A percentile compares a stretch with the other conserved stretches of the same genome.
Conservation (phyloP, 495 filamentous ascomycete genomes). For the Aspergillus bridgeri region DNA sequence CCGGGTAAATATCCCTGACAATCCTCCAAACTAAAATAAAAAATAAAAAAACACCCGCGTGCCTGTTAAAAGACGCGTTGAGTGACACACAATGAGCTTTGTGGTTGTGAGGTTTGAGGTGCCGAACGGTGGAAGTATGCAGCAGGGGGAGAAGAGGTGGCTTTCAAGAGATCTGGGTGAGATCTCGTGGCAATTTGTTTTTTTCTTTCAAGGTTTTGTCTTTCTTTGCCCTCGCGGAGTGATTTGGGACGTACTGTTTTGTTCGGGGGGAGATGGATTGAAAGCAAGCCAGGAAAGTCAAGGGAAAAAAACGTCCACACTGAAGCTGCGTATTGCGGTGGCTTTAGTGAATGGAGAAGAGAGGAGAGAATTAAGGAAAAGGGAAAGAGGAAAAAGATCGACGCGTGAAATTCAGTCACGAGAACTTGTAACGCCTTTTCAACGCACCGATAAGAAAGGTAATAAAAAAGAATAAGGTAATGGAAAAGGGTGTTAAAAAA, state of each 20-base stretch:
- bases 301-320: not conserved
- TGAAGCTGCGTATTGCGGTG: not conserved
- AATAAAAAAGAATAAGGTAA: slow-evolving; percentile 1
- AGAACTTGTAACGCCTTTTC: not conserved
- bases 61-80: slow-evolving; percentile 27
- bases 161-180: slow-evolving; percentile 11
- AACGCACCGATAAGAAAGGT: slow-evolving; percentile 3
- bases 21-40: slow-evolving; percentile 24
- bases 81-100: slow-evolving; percentile 28
- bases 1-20: slow-evolving; percentile 21
- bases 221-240: slow-evolving; percentile 1
- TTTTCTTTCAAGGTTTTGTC: slow-evolving; percentile 1
- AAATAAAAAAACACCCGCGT: slow-evolving; percentile 20
- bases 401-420: slow-evolving; percentile 13
- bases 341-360: slow-evolving; percentile 12
- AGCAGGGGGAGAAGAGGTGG: slow-evolving; percentile 12
- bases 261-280: not conserved
- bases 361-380: slow-evolving; percentile 16
- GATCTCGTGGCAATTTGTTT: slow-evolving; percentile 14
- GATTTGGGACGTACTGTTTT: slow-evolving; percentile 25
- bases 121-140: slow-evolving; percentile 15
- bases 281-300: not conserved
- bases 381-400: slow-evolving; percentile 17
- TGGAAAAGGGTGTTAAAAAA: not conserved
- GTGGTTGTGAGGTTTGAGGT: slow-evolving; percentile 16